Percentiles rank a stretch among this genome's conserved stretches.
These are phyloP conservation scores for Colletotrichum trifolii DNA, from an alignment of 2,329 filamentous ascomycete species.

Conservation along the genomic window DNA sequence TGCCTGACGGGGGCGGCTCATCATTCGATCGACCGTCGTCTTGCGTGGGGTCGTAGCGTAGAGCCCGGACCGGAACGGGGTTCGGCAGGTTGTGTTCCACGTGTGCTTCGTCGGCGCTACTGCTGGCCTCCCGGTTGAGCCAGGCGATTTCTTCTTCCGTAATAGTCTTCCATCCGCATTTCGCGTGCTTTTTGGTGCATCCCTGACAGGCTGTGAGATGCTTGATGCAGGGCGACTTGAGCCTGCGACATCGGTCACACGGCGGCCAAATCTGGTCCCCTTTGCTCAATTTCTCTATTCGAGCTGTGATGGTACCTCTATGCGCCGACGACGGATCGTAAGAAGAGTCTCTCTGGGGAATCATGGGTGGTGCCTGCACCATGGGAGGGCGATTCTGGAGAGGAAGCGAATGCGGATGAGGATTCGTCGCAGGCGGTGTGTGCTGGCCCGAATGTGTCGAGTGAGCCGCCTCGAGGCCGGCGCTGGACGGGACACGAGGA, in stretches of 20 bases:
- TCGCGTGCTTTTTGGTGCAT: constrained; percentile 90
- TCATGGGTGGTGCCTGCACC: constrained; percentile 40
- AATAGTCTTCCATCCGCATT: constrained; percentile 87
- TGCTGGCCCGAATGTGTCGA: constrained; percentile 41
- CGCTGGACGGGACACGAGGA: constrained; percentile 29
- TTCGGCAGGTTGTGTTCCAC: constrained; percentile 42
- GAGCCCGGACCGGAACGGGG: constrained; percentile 36
- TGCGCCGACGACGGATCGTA: constrained; percentile 47
- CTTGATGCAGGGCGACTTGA: constrained; percentile 86
- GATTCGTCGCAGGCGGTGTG: constrained; percentile 42
- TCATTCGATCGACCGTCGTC: constrained; percentile 29
- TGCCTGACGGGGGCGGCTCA: constrained; percentile 16
- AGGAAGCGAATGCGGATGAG: constrained; percentile 39
- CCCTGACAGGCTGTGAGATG: constrained; percentile 87
- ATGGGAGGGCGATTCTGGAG: constrained; percentile 41
- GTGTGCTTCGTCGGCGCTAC: constrained; percentile 43
- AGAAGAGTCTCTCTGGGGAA: constrained; percentile 42
- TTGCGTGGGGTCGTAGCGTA: constrained; percentile 34
- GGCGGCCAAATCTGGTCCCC: constrained; percentile 83
- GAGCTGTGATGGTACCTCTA: constrained; percentile 72
- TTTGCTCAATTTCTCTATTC: constrained; percentile 79
- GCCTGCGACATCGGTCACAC: constrained; percentile 83
- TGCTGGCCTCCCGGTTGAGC: constrained; percentile 46
- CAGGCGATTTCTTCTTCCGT: constrained; percentile 72
- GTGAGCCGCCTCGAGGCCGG: constrained; percentile 28